phyloP scores from a whole-genome alignment of 2,329 filamentous ascomycete genomes.

The Graphilbum sp. region DNA sequence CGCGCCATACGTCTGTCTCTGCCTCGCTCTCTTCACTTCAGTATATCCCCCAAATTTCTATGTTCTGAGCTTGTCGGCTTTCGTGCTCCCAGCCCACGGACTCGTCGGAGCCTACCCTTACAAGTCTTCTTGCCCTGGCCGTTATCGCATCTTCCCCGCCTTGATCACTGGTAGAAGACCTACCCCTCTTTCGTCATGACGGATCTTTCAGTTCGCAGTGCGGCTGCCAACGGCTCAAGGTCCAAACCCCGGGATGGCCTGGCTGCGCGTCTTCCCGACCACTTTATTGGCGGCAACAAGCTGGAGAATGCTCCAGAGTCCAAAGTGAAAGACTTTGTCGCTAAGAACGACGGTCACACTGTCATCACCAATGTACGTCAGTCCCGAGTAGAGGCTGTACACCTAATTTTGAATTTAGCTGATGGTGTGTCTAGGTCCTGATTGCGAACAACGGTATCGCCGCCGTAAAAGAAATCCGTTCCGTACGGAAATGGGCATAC shows the following conservation, averaged over 20 bases:
- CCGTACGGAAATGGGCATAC: slow-evolving; percentile 99
- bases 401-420: background rate
- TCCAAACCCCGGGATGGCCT: slow-evolving; percentile 21
- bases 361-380: slow-evolving; percentile 89
- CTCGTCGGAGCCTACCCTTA: no score
- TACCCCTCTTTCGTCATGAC: slow-evolving; percentile 28
- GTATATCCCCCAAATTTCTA: no score
- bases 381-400: no score
- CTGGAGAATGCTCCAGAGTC: slow-evolving; percentile 66
- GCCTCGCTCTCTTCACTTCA: no score
- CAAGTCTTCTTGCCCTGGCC: no score
- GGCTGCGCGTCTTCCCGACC: slow-evolving; percentile 56
- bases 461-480: slow-evolving; percentile 97
- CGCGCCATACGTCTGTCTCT: no score
- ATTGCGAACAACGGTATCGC: slow-evolving; percentile 99
- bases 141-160: no score
- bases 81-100: no score
- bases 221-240: slow-evolving; percentile 19
- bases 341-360: slow-evolving; percentile 78
- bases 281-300: slow-evolving; percentile 94
- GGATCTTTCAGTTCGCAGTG: slow-evolving; percentile 24
- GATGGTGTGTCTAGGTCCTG: slow-evolving; percentile 48
- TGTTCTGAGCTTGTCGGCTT: no score
- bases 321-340: slow-evolving; percentile 92
- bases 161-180: no score